Conservation (phyloP, 164 flowering plant genomes). For the Chimonanthus salicifolius region DNA sequence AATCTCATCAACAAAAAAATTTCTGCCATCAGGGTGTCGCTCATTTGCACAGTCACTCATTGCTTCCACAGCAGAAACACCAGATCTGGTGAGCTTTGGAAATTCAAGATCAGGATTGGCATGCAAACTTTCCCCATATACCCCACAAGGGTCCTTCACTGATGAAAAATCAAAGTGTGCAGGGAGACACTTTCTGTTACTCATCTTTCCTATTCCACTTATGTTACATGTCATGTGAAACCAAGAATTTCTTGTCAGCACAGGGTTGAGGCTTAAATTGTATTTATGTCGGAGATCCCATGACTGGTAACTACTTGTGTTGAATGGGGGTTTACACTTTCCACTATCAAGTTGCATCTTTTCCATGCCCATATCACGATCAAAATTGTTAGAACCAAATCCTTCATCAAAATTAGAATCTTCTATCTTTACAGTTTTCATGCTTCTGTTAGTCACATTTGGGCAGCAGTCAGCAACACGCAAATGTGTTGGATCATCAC, state of each 20-base stretch:
- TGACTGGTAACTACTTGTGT: constrained; percentile 17
- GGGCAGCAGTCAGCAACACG: constrained; percentile 9
- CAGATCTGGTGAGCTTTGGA: constrained; percentile 13
- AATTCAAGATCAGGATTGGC: constrained; percentile 9
- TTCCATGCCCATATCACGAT: constrained; percentile 4
- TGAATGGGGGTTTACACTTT: constrained; percentile 11
- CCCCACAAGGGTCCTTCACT: constrained; percentile 47
- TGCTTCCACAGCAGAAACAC: constrained; percentile 20
- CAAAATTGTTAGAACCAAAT: constrained; percentile 11
- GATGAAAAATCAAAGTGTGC: constrained; percentile 63
- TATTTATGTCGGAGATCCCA: constrained; percentile 21
- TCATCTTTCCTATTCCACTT: constrained; percentile 17
- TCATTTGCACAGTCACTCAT: constrained; percentile 6
- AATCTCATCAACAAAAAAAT: constrained; percentile 9
- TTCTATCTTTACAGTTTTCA: constrained; percentile 12
- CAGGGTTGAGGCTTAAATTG: constrained; percentile 57
- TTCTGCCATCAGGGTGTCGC: constrained; percentile 14
- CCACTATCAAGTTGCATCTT: constrained; percentile 21
- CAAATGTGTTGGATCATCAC: constrained; percentile 4
- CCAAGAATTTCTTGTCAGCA: constrained; percentile 37
- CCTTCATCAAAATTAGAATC: constrained; percentile 13
- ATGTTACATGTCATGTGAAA: constrained; percentile 15
- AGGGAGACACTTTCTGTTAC: constrained; percentile 15
- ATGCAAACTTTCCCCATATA: constrained; percentile 23
- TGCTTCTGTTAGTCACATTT: constrained; percentile 6